Conservation (phyloP, 495 filamentous ascomycete species). For the Clohesyomyces aquaticus region DNA sequence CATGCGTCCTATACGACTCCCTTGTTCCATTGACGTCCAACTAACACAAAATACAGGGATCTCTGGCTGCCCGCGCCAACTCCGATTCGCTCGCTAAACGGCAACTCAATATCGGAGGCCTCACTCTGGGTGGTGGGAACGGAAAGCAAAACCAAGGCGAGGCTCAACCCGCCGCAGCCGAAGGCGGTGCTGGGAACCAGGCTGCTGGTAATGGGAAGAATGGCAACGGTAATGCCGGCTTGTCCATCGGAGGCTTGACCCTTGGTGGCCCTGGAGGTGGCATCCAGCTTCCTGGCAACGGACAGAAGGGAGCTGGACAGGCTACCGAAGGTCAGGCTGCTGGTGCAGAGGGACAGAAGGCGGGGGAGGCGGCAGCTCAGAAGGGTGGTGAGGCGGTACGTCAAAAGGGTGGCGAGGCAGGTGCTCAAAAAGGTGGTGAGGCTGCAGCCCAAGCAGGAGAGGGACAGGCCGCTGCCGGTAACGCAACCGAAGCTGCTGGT, state of each 20-base stretch:
- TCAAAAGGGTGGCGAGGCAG: slow-evolving; percentile 4
- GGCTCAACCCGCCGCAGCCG: too few relatives aligned
- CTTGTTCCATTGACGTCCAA: neutral
- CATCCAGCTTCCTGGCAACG: slow-evolving; percentile 8
- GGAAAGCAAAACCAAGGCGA: neutral
- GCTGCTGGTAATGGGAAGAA: neutral
- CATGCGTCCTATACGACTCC: neutral
- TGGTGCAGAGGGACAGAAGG: neutral
- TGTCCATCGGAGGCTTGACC: slow-evolving; percentile 30
- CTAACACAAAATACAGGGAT: slow-evolving; percentile 14
- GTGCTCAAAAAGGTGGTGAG: neutral
- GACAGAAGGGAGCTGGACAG: slow-evolving; percentile 2
- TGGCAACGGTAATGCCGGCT: slow-evolving; percentile 9
- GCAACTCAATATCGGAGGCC: slow-evolving; percentile 21
- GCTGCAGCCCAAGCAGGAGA: slow-evolving; percentile 4
- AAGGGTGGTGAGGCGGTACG: neutral
- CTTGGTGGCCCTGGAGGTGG: slow-evolving; percentile 27
- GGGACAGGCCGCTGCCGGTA: neutral
- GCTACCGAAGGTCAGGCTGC: neutral
- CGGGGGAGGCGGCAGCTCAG: neutral
- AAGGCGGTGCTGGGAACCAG: neutral
- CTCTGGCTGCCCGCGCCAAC: slow-evolving; percentile 24
- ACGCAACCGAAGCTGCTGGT: neutral
- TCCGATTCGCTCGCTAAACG: slow-evolving; percentile 13
- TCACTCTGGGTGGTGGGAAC: slow-evolving; percentile 12